phyloP scores from a whole-genome alignment of 2,329 filamentous ascomycete species.

The Ilyonectria mors-panacis region DNA sequence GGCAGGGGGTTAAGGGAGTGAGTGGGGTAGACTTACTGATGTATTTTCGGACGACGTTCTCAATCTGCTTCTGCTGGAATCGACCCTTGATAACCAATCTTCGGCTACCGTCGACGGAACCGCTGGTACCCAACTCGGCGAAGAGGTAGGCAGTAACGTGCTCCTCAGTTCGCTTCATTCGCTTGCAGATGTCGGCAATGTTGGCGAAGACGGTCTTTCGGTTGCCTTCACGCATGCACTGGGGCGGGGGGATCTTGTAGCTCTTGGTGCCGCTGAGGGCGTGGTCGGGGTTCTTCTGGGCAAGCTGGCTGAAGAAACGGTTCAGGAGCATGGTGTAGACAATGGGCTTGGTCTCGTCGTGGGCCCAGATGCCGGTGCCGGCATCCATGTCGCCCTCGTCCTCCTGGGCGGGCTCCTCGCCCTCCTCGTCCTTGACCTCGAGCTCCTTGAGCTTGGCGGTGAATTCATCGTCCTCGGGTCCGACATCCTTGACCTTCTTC shows the following conservation, averaged over 20 bases:
- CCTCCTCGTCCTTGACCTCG: constrained; percentile 75
- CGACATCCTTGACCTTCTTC: constrained; percentile 70
- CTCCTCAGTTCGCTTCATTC: constrained; percentile 99
- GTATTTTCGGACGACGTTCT: constrained; percentile 96
- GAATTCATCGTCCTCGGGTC: constrained; percentile 74
- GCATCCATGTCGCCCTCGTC: constrained; percentile 84
- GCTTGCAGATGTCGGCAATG: constrained; percentile 98
- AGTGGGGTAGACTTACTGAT: constrained; percentile 76
- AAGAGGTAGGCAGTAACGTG: constrained; percentile 98
- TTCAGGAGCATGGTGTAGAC: constrained; percentile 87
- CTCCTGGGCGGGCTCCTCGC: constrained; percentile 63
- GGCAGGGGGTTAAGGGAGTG: background rate
- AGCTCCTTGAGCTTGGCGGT: constrained; percentile 74
- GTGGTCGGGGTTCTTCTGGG: constrained; percentile 97
- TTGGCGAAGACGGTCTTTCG: constrained; percentile 99
- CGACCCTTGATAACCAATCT: constrained; percentile 98
- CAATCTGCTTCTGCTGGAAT: constrained; percentile 99
- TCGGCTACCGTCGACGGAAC: constrained; percentile 93
- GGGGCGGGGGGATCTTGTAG: constrained; percentile 99
- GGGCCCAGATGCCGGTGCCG: constrained; percentile 91
- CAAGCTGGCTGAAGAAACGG: constrained; percentile 94
- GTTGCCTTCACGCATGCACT: constrained; percentile 99
- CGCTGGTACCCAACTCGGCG: constrained; percentile 96
- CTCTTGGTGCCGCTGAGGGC: constrained; percentile 90
- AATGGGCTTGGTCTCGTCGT: constrained; percentile 84